Base-by-base conservation (phyloP, 2,329 filamentous ascomycete genomes). In the Neofusicoccum umdonicola region DNA sequence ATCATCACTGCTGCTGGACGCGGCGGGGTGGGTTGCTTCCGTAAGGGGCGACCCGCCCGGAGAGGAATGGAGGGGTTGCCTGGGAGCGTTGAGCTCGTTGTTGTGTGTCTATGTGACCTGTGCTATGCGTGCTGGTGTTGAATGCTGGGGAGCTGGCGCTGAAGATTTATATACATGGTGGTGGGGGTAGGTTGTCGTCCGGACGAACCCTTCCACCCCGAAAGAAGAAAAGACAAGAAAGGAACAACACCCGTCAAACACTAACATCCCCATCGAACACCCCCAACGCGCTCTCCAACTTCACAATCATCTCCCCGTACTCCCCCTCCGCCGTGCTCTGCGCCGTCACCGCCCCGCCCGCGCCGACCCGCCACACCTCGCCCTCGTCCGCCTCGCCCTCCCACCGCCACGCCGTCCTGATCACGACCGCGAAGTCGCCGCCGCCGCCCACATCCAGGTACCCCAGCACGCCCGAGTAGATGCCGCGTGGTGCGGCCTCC, bases 401-500 rank as follows among this genome's bases (percentile, higher is more conserved):
- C 85, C 87, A 91, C 45, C 84, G 82, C 70, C 94, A 93, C 71
- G 93, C 85, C 54, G 89, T 93, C 27, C 94, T 85, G 67, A 98
- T 98, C 1, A 93, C 88, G 17, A 98, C 95, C 68, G 90, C 95
- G 84, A 94, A 97, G 76, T 96, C 93, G 0, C 92, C 93, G 6
- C 87, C 87, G 0, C 94, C 94, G 0, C 90, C 88, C 6, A 92
- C 88, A 71, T 96, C 93, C 75, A 97, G 85, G 77, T 96, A 98
- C 0, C 94, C 94, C 57, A 97, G 85, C 1, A 96, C 90, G 19
- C 95, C 93, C 6, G 92, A 92, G 78, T 97, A 97, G 58, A 97
- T 78, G 37, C 92, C 88, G 60, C 94, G 83, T 0, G 63, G 56
- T 65, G 80, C 78, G 3, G 81, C 74, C 17, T 77, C 78, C 77